Evolutionary conservation across 352 stramenopile genomes (phyloP), one percentile per base, ranked within the genome.

Genomic region (Phytopythium oedochilum): DNA sequence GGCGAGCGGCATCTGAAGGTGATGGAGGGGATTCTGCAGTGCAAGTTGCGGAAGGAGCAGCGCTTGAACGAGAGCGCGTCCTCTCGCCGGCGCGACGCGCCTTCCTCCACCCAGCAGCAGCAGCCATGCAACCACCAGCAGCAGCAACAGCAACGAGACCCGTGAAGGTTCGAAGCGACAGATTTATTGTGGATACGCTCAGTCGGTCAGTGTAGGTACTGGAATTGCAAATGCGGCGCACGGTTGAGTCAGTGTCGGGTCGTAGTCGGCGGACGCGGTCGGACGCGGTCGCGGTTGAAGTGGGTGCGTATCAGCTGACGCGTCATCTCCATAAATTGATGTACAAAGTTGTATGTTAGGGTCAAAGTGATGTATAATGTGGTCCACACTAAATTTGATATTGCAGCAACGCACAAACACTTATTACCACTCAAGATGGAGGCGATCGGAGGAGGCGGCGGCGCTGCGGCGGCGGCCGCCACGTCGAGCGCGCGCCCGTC

Each of bases 1-100:
- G 72, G 87, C 38, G 64, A 88, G 59, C 76, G 86, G 40, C 78
- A 78, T 9, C 57, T 86, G 20, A 66, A 84, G 25, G 73, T 89
- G 29, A 77, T 78, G 66, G 70, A 88, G 43, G 78, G 71, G 28
- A 64, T 91, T 8, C 28, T 88, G 39, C 68, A 86, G 44, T 73
- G 78, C 60, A 72, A 75, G 42, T 63, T 84, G 20, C 78, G 78
- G 22, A 89, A 88, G 60, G 69, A 85, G 43, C 26, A 64, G 53
- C 51, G 50, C 1, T 55, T 53, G 38, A 56, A 39, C 22, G 48
- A 38, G 9, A 39, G 52, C 25, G 25, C 14, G 7, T 7, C 25
- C 25, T 2, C 17, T 28, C 39, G 39, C n/a, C 9, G 39, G 39
- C 39, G 39, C 20, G 39, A 44, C n/a, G n/a, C 20, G 10, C 9